These are phyloP conservation scores for Aspergillus biplanus DNA, from an alignment of 495 filamentous ascomycete species.

Conservation along the genomic window DNA sequence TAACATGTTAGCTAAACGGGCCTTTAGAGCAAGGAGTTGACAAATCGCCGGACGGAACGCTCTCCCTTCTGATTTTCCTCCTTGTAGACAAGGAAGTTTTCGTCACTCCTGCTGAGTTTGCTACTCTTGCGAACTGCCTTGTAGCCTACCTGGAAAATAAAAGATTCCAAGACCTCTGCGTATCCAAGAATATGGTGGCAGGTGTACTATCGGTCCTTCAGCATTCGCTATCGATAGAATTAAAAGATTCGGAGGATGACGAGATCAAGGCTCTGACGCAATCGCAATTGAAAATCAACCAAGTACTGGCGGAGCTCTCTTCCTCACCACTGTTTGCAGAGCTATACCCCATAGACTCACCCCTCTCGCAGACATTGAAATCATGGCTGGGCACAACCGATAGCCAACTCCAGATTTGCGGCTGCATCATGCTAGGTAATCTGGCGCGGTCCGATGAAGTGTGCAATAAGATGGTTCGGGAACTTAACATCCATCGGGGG, in stretches of 20 bases:
- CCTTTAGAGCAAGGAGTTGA: conserved; percentile 40
- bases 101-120: conserved; percentile 37
- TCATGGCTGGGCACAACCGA: conserved; percentile 54
- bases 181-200: conserved; percentile 39
- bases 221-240: conserved; percentile 34
- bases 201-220: conserved; percentile 36
- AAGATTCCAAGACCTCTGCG: conserved; percentile 45
- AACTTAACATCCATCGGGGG: conserved; percentile 55
- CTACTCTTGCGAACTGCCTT: conserved; percentile 38
- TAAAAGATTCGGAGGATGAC: conserved; percentile 42
- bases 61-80: conserved; percentile 42
- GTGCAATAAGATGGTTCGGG: conserved; percentile 59
- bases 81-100: conserved; percentile 29
- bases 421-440: conserved; percentile 78
- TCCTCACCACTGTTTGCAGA: conserved; percentile 57
- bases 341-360: conserved; percentile 51
- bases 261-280: conserved; percentile 56
- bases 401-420: conserved; percentile 68
- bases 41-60: conserved; percentile 44
- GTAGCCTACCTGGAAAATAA: conserved; percentile 42
- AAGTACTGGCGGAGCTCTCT: conserved; percentile 66
- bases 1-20: background rate
- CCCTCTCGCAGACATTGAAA: conserved; percentile 56
- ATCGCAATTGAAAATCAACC: conserved; percentile 57
- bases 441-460: conserved; percentile 71